Evolutionary conservation across 495 filamentous ascomycete species (phyloP).

Genomic region (Cercophora sp.): DNA sequence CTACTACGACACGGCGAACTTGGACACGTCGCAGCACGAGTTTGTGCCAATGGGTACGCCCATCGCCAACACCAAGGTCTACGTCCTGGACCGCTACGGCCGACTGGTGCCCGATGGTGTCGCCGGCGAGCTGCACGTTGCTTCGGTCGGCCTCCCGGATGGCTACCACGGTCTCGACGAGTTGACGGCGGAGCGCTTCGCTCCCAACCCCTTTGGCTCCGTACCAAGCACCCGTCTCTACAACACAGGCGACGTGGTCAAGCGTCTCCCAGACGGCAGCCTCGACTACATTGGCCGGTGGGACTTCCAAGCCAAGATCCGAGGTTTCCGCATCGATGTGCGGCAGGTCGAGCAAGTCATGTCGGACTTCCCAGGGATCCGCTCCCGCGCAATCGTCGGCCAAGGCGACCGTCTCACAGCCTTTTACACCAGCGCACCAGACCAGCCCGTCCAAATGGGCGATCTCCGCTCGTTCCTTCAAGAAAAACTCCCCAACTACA

Average conservation of each 20-base stretch:
- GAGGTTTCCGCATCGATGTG: neutral
- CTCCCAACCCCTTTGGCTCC: neutral
- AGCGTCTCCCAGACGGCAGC: neutral
- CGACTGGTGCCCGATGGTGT: neutral
- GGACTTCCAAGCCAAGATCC: neutral
- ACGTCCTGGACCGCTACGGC: neutral
- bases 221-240: neutral
- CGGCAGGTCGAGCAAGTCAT: neutral
- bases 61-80: neutral
- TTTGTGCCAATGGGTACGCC: neutral
- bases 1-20: neutral
- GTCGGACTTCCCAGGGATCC: neutral
- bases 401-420: neutral
- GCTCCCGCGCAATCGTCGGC: neutral
- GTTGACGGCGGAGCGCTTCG: neutral
- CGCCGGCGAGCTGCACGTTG: neutral
- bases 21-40: neutral
- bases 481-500: neutral
- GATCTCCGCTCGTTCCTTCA: neutral
- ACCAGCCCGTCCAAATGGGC: neutral
- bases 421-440: neutral
- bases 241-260: neutral
- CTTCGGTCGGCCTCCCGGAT: neutral
- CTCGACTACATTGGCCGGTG: conserved; percentile 1
- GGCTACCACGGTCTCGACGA: neutral